Evolutionary conservation across 1,284 basidiomycete genomes (phyloP).

Genomic region (Rhodotorula sp.): DNA sequence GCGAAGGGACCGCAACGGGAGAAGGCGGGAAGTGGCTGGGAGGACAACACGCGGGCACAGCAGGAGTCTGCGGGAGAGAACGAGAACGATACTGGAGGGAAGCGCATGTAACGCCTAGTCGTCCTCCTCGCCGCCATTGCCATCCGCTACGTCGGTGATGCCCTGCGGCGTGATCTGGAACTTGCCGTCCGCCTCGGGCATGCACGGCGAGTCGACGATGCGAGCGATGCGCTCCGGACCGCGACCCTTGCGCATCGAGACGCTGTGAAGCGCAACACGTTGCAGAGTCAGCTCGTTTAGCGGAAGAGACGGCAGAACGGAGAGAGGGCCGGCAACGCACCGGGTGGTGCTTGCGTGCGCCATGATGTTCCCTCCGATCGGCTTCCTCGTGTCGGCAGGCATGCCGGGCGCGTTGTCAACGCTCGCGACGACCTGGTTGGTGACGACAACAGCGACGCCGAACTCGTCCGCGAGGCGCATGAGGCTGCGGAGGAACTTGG

Average conservation of each 20-base stretch:
- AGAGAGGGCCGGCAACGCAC: slow-evolving; percentile 50
- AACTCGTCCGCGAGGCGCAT: slow-evolving; percentile 98
- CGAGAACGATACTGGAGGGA: background rate
- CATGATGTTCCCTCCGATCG: slow-evolving; percentile 95
- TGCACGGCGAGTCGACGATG: slow-evolving; percentile 96
- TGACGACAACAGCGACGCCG: slow-evolving; percentile 94
- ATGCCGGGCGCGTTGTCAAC: slow-evolving; percentile 84
- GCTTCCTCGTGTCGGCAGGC: slow-evolving; percentile 83
- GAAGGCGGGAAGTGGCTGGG: background rate
- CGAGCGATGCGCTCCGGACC: slow-evolving; percentile 93
- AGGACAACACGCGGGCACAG: background rate
- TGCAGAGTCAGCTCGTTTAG: background rate
- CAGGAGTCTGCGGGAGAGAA: background rate
- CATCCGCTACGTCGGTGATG: slow-evolving; percentile 50
- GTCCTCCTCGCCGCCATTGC: slow-evolving; percentile 16
- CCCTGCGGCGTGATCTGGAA: slow-evolving; percentile 73
- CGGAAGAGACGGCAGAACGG: background rate
- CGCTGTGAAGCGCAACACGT: slow-evolving; percentile 53
- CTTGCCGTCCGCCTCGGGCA: slow-evolving; percentile 94
- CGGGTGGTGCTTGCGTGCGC: slow-evolving; percentile 91
- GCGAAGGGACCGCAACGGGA: background rate
- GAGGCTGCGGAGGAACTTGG: slow-evolving; percentile 89
- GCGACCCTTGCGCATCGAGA: slow-evolving; percentile 90
- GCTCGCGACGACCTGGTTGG: slow-evolving; percentile 98
- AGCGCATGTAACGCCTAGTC: background rate